Conservation (phyloP, 148 eudicot species). For the Rhododendron ferrugineum region DNA sequence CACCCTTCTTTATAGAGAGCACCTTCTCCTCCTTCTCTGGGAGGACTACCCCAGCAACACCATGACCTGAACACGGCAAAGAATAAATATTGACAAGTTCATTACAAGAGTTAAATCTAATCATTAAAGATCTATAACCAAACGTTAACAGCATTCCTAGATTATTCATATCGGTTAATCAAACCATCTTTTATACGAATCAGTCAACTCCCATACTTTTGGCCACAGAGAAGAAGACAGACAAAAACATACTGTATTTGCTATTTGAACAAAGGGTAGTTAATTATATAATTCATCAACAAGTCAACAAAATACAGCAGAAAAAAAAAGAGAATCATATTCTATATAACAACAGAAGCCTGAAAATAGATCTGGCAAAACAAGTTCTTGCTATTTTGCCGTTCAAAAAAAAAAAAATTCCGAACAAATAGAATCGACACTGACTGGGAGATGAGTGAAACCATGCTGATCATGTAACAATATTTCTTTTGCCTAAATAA, state of each 20-base stretch:
- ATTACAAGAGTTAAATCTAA: neutral
- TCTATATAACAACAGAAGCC: neutral
- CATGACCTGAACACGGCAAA: constrained; percentile 40
- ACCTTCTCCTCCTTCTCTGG: constrained; percentile 94
- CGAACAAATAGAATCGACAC: neutral
- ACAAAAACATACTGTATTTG: neutral
- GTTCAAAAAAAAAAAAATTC: too few species aligned
- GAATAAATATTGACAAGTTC: neutral
- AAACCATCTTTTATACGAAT: neutral
- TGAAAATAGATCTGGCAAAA: neutral
- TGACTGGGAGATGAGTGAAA: neutral
- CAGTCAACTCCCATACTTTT: neutral
- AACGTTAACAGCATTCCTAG: neutral
- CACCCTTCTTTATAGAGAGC: constrained; percentile 67
- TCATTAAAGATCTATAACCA: neutral
- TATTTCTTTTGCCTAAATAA: neutral
- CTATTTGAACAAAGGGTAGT: neutral
- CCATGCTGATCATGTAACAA: neutral
- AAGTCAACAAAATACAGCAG: neutral
- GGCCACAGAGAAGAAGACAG: neutral
- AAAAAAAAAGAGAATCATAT: neutral
- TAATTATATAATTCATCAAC: neutral
- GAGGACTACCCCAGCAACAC: constrained; percentile 78
- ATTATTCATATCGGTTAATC: too few species aligned
- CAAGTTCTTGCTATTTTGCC: too few species aligned